A percentile compares a stretch with the other conserved stretches of the same genome.
These are phyloP conservation scores for Gynostemma pentaphyllum DNA, from an alignment of 306 rosid genomes.

Conservation along the genomic window DNA sequence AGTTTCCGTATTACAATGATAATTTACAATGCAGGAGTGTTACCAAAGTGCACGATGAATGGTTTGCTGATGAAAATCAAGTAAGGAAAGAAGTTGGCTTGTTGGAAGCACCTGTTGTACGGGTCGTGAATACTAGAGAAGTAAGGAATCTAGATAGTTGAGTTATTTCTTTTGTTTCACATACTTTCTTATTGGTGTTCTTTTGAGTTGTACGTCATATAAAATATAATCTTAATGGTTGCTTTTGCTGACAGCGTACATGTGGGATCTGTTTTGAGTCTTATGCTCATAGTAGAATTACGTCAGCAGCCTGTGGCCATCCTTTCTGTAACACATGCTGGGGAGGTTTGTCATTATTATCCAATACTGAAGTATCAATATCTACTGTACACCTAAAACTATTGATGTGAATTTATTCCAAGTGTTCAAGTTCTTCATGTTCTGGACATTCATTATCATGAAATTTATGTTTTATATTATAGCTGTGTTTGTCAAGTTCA, in stretches of 20 bases:
- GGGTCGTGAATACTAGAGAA: slow-evolving; percentile 15
- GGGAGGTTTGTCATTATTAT: slow-evolving; percentile 20
- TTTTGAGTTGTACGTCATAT: neutral
- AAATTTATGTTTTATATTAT: neutral
- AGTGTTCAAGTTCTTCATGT: neutral
- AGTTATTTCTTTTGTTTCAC: neutral
- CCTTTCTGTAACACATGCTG: slow-evolving; percentile 65
- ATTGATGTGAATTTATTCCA: neutral
- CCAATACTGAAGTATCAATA: neutral
- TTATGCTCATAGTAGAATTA: slow-evolving; percentile 29
- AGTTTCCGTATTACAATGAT: neutral
- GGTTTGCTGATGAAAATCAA: slow-evolving; percentile 63
- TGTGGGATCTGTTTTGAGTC: slow-evolving; percentile 75
- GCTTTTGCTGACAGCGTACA: slow-evolving; percentile 22
- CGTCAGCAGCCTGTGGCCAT: slow-evolving; percentile 65
- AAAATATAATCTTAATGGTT: slow-evolving; percentile 3
- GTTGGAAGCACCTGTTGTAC: slow-evolving; percentile 34
- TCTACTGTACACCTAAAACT: neutral
- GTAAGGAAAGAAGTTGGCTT: slow-evolving; percentile 55
- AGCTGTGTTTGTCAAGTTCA: neutral
- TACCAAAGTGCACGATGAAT: slow-evolving; percentile 53
- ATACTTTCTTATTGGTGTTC: neutral
- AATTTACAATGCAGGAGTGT: slow-evolving; percentile 26
- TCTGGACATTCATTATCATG: neutral
- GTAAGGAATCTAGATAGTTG: slow-evolving; percentile 2